These are phyloP conservation scores for Aphanomyces astaci DNA, from an alignment of 352 stramenopile species.

Conservation along the genomic window DNA sequence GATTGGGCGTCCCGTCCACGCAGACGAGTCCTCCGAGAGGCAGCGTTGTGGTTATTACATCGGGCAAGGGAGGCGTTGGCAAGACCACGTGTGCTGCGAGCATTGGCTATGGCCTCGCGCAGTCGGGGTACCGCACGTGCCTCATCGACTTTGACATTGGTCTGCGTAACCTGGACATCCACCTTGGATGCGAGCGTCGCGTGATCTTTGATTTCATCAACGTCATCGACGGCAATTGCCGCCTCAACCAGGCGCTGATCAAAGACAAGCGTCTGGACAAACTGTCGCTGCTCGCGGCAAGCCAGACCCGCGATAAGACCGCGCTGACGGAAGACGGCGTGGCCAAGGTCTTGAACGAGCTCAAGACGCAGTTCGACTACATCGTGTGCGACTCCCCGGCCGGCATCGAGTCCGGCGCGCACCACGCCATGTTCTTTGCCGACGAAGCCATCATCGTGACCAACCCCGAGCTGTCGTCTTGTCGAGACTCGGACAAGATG, in stretches of 20 bases:
- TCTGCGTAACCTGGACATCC: constrained; percentile 87
- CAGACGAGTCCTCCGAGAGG: constrained; percentile 23
- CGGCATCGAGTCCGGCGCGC: constrained; percentile 83
- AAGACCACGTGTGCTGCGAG: constrained; percentile 89
- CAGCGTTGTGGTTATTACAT: constrained; percentile 86
- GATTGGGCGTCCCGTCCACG: neutral
- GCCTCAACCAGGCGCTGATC: constrained; percentile 83
- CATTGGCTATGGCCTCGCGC: constrained; percentile 74
- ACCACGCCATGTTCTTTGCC: constrained; percentile 90
- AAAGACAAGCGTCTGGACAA: constrained; percentile 83
- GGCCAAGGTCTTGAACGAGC: constrained; percentile 63
- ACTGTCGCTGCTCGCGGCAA: constrained; percentile 80
- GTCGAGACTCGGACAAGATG: constrained; percentile 93
- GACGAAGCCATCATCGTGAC: constrained; percentile 91
- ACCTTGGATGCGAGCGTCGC: constrained; percentile 86
- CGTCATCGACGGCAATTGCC: constrained; percentile 87
- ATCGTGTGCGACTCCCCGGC: constrained; percentile 87
- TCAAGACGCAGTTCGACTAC: constrained; percentile 81
- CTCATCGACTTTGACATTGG: constrained; percentile 94
- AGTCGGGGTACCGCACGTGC: constrained; percentile 79
- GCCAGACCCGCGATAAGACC: constrained; percentile 88
- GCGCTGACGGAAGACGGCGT: constrained; percentile 84
- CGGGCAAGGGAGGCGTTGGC: constrained; percentile 88
- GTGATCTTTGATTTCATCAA: constrained; percentile 95
- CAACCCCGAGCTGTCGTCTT: constrained; percentile 90